phyloP scores from a whole-genome alignment of 2,329 filamentous ascomycete species.

The Aquanectria penicillioides region DNA sequence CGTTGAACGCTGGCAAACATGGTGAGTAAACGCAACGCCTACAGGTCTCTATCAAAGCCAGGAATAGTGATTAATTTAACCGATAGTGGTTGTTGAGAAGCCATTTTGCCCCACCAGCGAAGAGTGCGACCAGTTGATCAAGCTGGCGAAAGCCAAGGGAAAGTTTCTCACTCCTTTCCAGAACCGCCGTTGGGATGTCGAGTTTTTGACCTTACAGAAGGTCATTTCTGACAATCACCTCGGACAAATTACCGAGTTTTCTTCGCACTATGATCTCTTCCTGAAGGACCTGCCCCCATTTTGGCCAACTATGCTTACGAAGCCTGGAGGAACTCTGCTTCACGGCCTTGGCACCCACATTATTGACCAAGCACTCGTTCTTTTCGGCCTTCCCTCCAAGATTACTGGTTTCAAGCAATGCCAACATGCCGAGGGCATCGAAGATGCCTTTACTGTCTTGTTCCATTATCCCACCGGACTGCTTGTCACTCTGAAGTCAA shows the following conservation, averaged over 20 bases:
- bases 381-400: neutral
- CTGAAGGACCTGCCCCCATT: neutral
- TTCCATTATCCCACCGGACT: neutral
- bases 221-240: neutral
- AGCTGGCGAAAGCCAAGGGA: neutral
- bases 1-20: neutral
- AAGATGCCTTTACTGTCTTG: neutral
- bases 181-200: slow-evolving; percentile 4
- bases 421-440: neutral
- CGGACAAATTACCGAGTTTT: neutral
- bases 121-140: neutral
- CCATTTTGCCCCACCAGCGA: slow-evolving; percentile 3
- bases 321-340: neutral
- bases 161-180: neutral
- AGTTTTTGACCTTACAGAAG: neutral
- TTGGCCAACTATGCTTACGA: neutral
- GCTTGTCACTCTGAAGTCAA: neutral
- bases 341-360: neutral
- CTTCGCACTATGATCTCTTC: slow-evolving; percentile 4
- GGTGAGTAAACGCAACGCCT: neutral
- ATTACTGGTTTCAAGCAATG: neutral
- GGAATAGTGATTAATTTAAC: too few relatives aligned
- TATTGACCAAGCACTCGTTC: neutral
- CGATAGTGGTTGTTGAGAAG: neutral
- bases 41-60: too few relatives aligned